phyloP scores from a whole-genome alignment of 225 moss, liverwort and hornwort species.

The Thuidium tamariscinum region DNA sequence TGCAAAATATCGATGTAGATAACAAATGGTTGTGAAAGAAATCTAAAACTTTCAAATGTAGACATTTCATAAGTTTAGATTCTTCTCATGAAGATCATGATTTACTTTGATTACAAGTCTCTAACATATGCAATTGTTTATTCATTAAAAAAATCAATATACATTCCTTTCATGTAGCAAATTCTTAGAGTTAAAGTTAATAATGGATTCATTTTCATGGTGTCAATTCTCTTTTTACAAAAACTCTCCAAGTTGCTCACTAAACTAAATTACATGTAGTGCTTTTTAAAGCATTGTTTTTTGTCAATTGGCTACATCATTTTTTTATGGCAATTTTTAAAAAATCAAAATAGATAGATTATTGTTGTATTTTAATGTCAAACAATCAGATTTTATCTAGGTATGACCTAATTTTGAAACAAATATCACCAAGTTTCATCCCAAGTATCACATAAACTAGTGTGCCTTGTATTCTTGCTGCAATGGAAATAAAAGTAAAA shows the following conservation, averaged over 20 bases:
- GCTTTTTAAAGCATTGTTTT: background rate
- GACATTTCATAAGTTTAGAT: background rate
- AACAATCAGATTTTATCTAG: background rate
- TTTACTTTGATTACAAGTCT: background rate
- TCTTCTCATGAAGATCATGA: background rate
- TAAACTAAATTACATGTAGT: background rate
- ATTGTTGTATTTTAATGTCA: too few species aligned
- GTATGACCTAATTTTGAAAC: background rate
- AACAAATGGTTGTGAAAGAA: accelerated
- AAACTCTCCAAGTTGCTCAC: too few species aligned
- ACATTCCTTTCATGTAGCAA: accelerated
- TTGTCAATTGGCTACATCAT: accelerated
- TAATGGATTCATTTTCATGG: too few species aligned
- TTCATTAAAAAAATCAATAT: accelerated
- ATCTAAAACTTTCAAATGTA: background rate
- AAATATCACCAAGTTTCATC: too few species aligned
- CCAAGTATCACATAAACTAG: too few species aligned
- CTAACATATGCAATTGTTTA: background rate
- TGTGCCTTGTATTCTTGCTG: too few species aligned
- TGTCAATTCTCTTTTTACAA: background rate
- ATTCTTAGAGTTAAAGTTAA: accelerated
- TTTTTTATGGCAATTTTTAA: too few species aligned
- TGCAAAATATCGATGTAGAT: background rate
- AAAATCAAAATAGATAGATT: background rate
- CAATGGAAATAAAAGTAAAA: too few species aligned